Evolutionary conservation across 441 rosid species (phyloP).

Genomic region (Flueggea neowawraea): DNA sequence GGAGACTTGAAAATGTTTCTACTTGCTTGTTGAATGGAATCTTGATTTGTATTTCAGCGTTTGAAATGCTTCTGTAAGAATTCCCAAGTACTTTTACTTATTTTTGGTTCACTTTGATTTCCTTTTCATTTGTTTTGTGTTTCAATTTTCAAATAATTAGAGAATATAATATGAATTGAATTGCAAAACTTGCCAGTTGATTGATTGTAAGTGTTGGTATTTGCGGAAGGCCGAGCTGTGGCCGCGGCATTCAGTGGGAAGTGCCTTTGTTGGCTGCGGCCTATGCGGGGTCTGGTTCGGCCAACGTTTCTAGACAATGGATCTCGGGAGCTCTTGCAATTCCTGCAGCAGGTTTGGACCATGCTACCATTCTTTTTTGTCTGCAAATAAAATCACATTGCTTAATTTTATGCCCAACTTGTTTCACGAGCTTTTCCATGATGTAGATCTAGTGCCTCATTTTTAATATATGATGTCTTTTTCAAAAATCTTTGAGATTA

Average conservation of each 20-base stretch:
- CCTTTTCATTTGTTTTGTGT: neutral
- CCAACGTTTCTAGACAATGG: constrained; percentile 57
- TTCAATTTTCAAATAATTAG: neutral
- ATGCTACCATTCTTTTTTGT: too few relatives aligned
- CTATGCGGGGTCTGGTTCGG: constrained; percentile 46
- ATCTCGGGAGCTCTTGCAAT: constrained; percentile 67
- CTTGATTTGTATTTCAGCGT: too few relatives aligned
- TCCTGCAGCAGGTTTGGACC: constrained; percentile 74
- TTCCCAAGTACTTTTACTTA: neutral
- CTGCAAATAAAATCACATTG: neutral
- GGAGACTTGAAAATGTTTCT: too few relatives aligned
- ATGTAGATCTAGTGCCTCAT: too few relatives aligned
- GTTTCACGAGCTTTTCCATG: too few relatives aligned
- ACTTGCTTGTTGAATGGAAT: too few relatives aligned
- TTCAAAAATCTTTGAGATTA: too few relatives aligned
- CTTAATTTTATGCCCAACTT: too few relatives aligned
- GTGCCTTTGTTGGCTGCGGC: constrained; percentile 50
- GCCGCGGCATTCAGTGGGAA: constrained; percentile 66
- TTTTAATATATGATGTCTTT: too few relatives aligned
- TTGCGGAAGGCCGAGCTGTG: constrained; percentile 63
- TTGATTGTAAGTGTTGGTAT: neutral
- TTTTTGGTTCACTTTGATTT: constrained; percentile 1
- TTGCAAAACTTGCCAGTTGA: neutral
- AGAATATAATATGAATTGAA: neutral
- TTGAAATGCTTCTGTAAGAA: too few relatives aligned